Conservation (phyloP, 192 early-diverging fungal genomes). For the Gamsiella multidivaricata region DNA sequence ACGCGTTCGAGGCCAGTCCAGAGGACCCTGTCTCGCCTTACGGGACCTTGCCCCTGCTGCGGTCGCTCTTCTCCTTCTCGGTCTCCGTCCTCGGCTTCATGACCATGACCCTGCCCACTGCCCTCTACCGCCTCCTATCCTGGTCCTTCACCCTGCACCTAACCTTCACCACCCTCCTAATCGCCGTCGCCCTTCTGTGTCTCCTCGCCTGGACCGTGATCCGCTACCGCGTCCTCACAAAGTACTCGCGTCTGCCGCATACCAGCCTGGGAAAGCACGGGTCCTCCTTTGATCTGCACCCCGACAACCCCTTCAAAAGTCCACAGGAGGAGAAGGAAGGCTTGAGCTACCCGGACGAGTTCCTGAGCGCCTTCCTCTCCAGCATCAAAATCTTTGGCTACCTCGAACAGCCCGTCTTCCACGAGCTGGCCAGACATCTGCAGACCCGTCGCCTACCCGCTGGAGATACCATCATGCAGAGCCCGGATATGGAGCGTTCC, state of each 20-base stretch:
- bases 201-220: constrained; percentile 67
- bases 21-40: background rate
- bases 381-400: constrained; percentile 97
- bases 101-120: constrained; percentile 64
- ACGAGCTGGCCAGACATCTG: constrained; percentile 91
- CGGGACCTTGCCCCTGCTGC: constrained; percentile 25
- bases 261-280: constrained; percentile 53
- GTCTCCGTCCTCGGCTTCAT: constrained; percentile 57
- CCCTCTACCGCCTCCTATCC: constrained; percentile 64
- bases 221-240: constrained; percentile 77
- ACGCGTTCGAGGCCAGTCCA: background rate
- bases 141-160: constrained; percentile 73
- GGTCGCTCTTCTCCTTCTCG: constrained; percentile 42
- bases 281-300: constrained; percentile 79
- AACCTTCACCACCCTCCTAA: constrained; percentile 67
- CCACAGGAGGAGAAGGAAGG: constrained; percentile 66
- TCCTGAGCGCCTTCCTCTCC: constrained; percentile 83
- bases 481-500: constrained; percentile 76
- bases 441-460: constrained; percentile 80
- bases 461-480: constrained; percentile 78
- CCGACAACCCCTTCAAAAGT: constrained; percentile 62
- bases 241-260: constrained; percentile 76
- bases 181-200: constrained; percentile 48
- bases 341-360: constrained; percentile 76
- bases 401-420: constrained; percentile 95